Base-by-base conservation (phyloP, 176 grass and related monocot species). In the Cenchrus fungigraminus region DNA sequence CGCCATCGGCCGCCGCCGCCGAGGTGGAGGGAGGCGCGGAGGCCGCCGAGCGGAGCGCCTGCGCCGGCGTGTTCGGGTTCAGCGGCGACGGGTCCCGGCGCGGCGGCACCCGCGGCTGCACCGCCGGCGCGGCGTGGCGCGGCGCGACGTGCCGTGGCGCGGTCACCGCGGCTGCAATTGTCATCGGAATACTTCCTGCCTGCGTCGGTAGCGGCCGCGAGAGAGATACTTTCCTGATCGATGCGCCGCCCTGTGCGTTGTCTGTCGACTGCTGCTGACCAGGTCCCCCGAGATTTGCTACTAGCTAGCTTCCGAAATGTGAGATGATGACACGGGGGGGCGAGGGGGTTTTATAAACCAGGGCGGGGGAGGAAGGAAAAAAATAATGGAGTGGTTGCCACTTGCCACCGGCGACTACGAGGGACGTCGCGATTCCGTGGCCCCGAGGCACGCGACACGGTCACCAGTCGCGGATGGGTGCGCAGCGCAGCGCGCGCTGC, bases 1-100 rank as follows among this genome's bases (percentile, higher is more conserved):
- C 77, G n/a, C 56, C 46, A 0, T 40, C 59, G 0, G 74, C 62
- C 53, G 37, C 37, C 37, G 68, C 51, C 37, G 81, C 4, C 2
- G 77, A 9, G 0, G 61, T 6, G 2, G 42, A 9, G 9, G 69
- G 1, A 8, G 70, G 1, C 16, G 1, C 45, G 61, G 78, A 32
- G 79, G 50, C 22, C 51, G 51, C 14, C 43, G 87, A 60, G 32
- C 75, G 86, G n/a, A 85, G 49, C 25, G 84, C 79, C 56, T 72
- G 84, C 57, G 73, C 68, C 59, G 72, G 68, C 68, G 94, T 14
- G 60, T n/a, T 82, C 12, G 89, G 86, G 77, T 90, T 89, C 12
- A 92, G 86, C 84, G 86, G 88, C 31, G 89, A 92, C 49, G 40
- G 82, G 6, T 95, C 87, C 55, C 85, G 62, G 2, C 70, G 28